phyloP scores from a whole-genome alignment of 495 filamentous ascomycete genomes.

The Beverwykella pulmonaria region DNA sequence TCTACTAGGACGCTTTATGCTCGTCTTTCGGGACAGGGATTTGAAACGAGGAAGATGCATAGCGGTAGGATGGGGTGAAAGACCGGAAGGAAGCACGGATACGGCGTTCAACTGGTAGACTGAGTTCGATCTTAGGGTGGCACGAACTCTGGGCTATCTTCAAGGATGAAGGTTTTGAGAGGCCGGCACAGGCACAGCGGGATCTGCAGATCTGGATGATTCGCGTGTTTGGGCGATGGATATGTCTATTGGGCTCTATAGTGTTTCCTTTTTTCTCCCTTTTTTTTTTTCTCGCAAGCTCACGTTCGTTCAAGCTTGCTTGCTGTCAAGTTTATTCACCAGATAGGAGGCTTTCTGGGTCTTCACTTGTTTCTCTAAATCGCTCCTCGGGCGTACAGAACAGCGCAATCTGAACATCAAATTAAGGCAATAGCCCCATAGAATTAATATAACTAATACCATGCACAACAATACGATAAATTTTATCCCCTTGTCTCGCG shows the following conservation, averaged over 20 bases:
- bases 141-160: not conserved
- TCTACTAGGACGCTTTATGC: not conserved
- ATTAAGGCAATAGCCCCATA: too few species aligned
- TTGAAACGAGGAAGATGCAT: not conserved
- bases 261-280: not conserved
- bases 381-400: too few species aligned
- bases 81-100: not conserved
- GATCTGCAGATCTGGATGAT: not conserved
- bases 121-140: too few species aligned
- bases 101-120: not conserved
- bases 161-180: not conserved
- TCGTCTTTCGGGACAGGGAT: not conserved
- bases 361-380: too few species aligned
- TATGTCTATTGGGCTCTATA: not conserved
- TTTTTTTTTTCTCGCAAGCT: not conserved
- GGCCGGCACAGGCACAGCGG: not conserved
- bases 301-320: too few species aligned
- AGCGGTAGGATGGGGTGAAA: too few species aligned
- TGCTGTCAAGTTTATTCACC: too few species aligned
- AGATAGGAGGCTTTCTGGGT: too few species aligned
- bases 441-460: too few species aligned
- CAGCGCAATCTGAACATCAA: too few species aligned
- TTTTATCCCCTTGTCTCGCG: too few species aligned
- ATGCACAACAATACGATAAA: too few species aligned
- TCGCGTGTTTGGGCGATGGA: not conserved